Base-by-base conservation (phyloP, 768 basidiomycete genomes). In the Kwoniella bestiolae region DNA sequence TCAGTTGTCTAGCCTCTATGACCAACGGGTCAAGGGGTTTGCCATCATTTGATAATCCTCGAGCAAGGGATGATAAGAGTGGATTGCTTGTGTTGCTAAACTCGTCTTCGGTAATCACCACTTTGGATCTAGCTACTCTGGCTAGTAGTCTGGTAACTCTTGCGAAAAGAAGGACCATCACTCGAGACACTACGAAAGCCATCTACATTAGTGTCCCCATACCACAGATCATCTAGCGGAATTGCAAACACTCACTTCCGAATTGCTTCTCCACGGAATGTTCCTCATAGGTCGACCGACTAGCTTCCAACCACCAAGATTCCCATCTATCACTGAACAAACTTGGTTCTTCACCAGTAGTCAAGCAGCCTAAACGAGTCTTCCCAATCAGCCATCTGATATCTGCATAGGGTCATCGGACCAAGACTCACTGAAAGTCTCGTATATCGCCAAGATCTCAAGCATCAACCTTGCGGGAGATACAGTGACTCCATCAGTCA, bases 261-360 rank as follows among this genome's bases (percentile, higher is more conserved):
- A 84, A 83, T 60, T 83, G 82, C 67, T 80, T 83, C 73, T 86
- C 85, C 47, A 84, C 81, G 47, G 82, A 82, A 63, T 83, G 83
- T 60, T 69, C 78, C 67, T 80, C 82, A 73, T 69, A 82, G 60
- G 65, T 80, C 58, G 75, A 80, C 71, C 70, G 78, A 66, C 75
- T 76, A 52, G 66, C 71, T 56, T 77, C 79, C 63, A 77, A 82
- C 72, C 83, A 83, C 83, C 83, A 85, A 51, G 75, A 67, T 57
- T 78, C 76, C 69, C 79, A 75, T 65, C 74, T 69, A 61, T 80
- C 79, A 50, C 80, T 75, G 50, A 84, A 69, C 29, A 82, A 72
- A 12, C 78, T 72, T 8, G 82, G 81, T 63, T 78, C 82, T 61
- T 82, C 72, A 11, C 82, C 80, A 32, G 72, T 79, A 5, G 81